Base-by-base conservation (phyloP, 805 yeast species). In the Ogataea salicorniae region DNA sequence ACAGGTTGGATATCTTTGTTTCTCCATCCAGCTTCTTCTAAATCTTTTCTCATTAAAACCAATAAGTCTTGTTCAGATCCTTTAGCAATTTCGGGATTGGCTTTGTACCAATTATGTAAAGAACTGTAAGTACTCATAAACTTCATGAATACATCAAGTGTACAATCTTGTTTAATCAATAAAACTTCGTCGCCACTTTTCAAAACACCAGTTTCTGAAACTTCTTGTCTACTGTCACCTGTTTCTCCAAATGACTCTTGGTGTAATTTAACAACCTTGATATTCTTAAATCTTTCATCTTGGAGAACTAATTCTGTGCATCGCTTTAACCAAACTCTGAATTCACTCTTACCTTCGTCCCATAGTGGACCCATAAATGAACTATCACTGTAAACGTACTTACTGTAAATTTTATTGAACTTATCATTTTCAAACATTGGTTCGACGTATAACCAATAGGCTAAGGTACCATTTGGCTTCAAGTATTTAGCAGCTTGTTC, bases 371-470 rank as follows among this genome's bases (percentile, higher is more conserved):
- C 81, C 75, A 79, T 73, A 51, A 61, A 78, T 31, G 68, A 52
- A 2, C 61, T 60, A 41, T 77, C 78, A 8, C n/a, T n/a, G 54
- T 81, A 81, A 13, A 77, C 70, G 55, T 76, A 79, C 29, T 80
- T 75, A 31, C 66, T 56, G 34, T 77, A 72, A 4, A 83, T 60
- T 38, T 72, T 68, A 48, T 83, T 80, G 1, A 86, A 81, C 26
- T 66, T 67, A 1, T 81, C 79, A 52, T 62, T 68, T 5, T 64
- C 74, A 69, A 54, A 76, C 1, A 77, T 70, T 0, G 87, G 84
- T 54, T 87, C 94, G 35, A 75, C 75, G 59, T 88, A 88, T 16
- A 86, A 79, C 90, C 91, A 87, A 51, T 78, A 76, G 0, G 90
- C 87, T 41, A 89, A 59, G 0, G 90, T 83, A 1, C 94, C 95